Base-by-base conservation (phyloP, 1,284 basidiomycete genomes). In the Singerocomus rubriflavus region DNA sequence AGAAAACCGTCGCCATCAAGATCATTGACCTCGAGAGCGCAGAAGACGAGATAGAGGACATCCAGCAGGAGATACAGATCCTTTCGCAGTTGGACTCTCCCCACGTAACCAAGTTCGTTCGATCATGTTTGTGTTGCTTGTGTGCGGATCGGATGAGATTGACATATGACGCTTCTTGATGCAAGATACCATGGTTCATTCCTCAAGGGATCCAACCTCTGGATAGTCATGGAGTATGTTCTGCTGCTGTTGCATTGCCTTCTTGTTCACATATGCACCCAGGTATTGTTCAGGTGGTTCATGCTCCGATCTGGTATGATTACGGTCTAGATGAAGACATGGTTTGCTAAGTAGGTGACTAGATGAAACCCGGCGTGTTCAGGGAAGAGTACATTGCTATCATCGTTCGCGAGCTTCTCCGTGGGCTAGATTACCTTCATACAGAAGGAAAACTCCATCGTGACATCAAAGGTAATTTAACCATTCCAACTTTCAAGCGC, bases 1-100 rank as follows among this genome's bases (percentile, higher is more conserved):
- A 92, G 67, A 87, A 88, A 71, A 93, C 93, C 1, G 94, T 97
- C 32, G 93, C 93, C 36, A 97, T 98, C 77, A 98, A 98, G 82
- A 95, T 98, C 60, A 98, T 99, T 69, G 94, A 99, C 75, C 82
- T 99, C 33, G 96, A 99, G 72, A 93, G 91, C 64, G 95, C 96
- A 46, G 96, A 98, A 70, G 97, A 99, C 66, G 97, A 99, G 76
- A 98, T 99, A 68, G 95, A 98, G 70, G 96, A 99, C 72, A 98
- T 99, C 53, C 96, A 99, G 64, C 93, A 97, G 69, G 97, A 99
- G 71, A 99, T 99, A 55, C 91, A 96, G 70, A 98, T 98, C 57
- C 82, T 99, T 17, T 94, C 93, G n/a, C 96, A 98, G 69, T 73
- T 99, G 57, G 96, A 98, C 71, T 97, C 93, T 42, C 85, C 91